A percentile compares a stretch with the other conserved stretches of the same genome.
These are phyloP conservation scores for Amanita inopinata DNA, from an alignment of 768 basidiomycete genomes.

Conservation along the genomic window DNA sequence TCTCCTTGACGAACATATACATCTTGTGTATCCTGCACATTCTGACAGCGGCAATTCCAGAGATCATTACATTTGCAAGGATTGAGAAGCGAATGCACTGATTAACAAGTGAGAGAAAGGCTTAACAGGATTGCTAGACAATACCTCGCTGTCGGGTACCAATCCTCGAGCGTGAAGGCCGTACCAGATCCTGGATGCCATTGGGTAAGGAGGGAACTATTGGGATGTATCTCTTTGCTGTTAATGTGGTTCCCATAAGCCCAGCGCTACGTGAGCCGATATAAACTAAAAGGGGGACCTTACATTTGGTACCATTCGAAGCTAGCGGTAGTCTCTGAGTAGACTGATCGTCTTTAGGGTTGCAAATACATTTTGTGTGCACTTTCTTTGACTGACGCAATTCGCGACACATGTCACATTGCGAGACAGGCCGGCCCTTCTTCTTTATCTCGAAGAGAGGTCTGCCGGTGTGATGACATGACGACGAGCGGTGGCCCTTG, in stretches of 20 bases:
- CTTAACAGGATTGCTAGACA: constrained; percentile 7
- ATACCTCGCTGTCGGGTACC: constrained; percentile 41
- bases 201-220: constrained; percentile 66
- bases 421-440: constrained; percentile 87
- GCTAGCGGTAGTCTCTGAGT: constrained; percentile 22
- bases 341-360: constrained; percentile 28
- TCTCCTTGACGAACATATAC: constrained; percentile 10
- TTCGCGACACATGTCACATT: constrained; percentile 79
- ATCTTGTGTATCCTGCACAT: constrained; percentile 7
- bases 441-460: constrained; percentile 92
- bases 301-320: constrained; percentile 33
- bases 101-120: constrained; percentile 11
- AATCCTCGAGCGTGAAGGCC: constrained; percentile 18
- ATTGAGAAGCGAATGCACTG: constrained; percentile 55
- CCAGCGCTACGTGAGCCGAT: neutral
- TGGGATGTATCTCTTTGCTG: constrained; percentile 62
- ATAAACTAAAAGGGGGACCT: too few species aligned
- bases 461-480: constrained; percentile 77
- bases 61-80: constrained; percentile 52
- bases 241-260: constrained; percentile 6
- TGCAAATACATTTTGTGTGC: constrained; percentile 77
- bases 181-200: constrained; percentile 51
- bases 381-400: constrained; percentile 71
- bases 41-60: constrained; percentile 44
- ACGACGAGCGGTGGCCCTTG: constrained; percentile 88